Conservation (phyloP, 768 basidiomycete species). For the Hydnomerulius pinastri region DNA sequence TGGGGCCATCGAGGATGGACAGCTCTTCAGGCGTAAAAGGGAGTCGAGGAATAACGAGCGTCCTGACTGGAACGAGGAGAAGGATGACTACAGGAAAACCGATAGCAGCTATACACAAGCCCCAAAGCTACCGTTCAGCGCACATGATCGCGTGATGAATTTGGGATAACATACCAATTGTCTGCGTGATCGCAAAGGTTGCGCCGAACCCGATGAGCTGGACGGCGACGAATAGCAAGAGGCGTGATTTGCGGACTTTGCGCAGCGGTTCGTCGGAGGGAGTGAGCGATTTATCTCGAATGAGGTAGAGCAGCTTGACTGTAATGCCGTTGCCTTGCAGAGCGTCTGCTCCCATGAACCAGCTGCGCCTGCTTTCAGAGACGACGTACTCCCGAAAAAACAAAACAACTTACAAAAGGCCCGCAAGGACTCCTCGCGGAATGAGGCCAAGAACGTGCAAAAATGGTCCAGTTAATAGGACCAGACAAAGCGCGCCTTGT, state of each 20-base stretch:
- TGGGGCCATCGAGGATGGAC: slow-evolving; percentile 83
- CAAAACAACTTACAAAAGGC: slow-evolving; percentile 69
- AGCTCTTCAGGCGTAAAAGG: slow-evolving; percentile 80
- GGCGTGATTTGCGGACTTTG: slow-evolving; percentile 71
- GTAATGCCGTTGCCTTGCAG: slow-evolving; percentile 84
- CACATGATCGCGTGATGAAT: neutral
- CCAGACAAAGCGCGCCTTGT: slow-evolving; percentile 77
- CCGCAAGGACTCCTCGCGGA: slow-evolving; percentile 81
- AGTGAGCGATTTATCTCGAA: slow-evolving; percentile 69
- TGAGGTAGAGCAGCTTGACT: slow-evolving; percentile 73
- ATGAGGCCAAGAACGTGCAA: slow-evolving; percentile 78
- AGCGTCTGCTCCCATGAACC: slow-evolving; percentile 91
- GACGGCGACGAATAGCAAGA: slow-evolving; percentile 69
- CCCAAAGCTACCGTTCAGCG: neutral
- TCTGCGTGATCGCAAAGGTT: slow-evolving; percentile 90
- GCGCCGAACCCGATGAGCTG: slow-evolving; percentile 85
- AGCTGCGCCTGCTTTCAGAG: slow-evolving; percentile 41
- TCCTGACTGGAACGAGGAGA: slow-evolving; percentile 76
- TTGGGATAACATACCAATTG: slow-evolving; percentile 56
- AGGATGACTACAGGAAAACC: slow-evolving; percentile 91
- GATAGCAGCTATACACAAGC: slow-evolving; percentile 64
- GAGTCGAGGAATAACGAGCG: slow-evolving; percentile 68
- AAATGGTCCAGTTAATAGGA: slow-evolving; percentile 81
- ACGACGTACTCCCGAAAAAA: slow-evolving; percentile 3
- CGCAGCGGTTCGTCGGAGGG: slow-evolving; percentile 68